Percentiles rank a stretch among this genome's conserved stretches.
phyloP scores from a whole-genome alignment of 1,284 basidiomycete species.

The Papiliotrema terrestris region DNA sequence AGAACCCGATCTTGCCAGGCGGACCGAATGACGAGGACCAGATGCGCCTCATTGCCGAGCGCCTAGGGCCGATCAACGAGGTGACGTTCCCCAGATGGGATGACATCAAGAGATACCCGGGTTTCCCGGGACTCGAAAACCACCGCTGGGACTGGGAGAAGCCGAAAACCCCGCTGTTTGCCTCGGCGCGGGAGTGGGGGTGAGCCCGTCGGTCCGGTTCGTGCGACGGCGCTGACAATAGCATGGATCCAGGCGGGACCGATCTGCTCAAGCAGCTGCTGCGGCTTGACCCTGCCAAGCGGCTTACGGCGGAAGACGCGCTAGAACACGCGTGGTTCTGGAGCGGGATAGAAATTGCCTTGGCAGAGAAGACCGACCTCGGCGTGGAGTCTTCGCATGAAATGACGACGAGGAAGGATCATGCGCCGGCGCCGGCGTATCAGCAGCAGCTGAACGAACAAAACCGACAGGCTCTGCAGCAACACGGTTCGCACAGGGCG shows the following conservation, averaged over 20 bases:
- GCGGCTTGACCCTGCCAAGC: conserved; percentile 53
- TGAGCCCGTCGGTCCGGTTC: conserved; percentile 14
- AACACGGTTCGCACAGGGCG: background rate
- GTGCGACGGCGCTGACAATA: conserved; percentile 8
- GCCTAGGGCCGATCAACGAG: conserved; percentile 84
- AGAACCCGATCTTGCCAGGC: conserved; percentile 83
- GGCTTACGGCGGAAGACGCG: conserved; percentile 54
- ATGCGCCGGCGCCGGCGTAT: conserved; percentile 8
- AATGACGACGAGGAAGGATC: conserved; percentile 33
- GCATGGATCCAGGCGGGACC: conserved; percentile 38
- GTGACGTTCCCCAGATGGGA: conserved; percentile 72
- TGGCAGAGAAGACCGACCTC: conserved; percentile 57
- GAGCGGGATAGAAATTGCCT: conserved; percentile 78
- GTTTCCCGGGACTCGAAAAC: conserved; percentile 49
- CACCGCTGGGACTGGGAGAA: conserved; percentile 36
- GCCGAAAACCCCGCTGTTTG: conserved; percentile 22
- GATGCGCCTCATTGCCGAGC: conserved; percentile 77
- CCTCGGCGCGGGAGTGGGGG: conserved; percentile 27
- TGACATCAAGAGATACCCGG: conserved; percentile 69
- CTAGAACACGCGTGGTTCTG: conserved; percentile 59
- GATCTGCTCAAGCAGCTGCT: conserved; percentile 53
- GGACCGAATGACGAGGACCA: conserved; percentile 80
- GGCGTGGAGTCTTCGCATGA: conserved; percentile 40
- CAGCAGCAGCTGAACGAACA: conserved; percentile 2
- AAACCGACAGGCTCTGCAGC: background rate